These are phyloP conservation scores for Trichocladium antarcticum DNA, from an alignment of 495 filamentous ascomycete species.

Conservation along the genomic window DNA sequence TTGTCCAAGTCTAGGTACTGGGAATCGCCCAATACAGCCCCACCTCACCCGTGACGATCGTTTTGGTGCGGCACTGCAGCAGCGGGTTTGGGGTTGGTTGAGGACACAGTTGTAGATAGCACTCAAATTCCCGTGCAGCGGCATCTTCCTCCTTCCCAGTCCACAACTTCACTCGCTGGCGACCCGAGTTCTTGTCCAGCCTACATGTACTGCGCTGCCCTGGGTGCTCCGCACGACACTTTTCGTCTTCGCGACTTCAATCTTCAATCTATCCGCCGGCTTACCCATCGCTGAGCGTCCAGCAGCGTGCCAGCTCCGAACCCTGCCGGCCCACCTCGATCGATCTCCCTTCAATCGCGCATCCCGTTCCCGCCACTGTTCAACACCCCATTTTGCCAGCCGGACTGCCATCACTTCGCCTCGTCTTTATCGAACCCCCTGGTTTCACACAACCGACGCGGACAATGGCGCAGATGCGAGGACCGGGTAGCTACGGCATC, in stretches of 20 bases:
- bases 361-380: not conserved
- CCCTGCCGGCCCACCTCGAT: not conserved
- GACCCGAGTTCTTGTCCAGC: slow-evolving; percentile 1
- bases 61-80: slow-evolving; percentile 1
- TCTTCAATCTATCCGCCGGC: not conserved
- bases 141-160: not conserved
- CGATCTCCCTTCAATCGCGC: not conserved
- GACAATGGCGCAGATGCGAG: slow-evolving; percentile 88
- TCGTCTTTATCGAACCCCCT: not conserved
- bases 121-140: slow-evolving; percentile 9
- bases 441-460: not conserved
- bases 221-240: not conserved
- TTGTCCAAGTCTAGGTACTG: not conserved
- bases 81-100: slow-evolving; percentile 14
- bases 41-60: slow-evolving; percentile 8
- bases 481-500: slow-evolving; percentile 91
- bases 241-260: not conserved
- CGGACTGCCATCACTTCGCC: slow-evolving; percentile 14
- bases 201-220: not conserved
- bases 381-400: slow-evolving; percentile 16
- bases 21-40: slow-evolving; percentile 9
- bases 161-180: slow-evolving; percentile 5
- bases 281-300: not conserved
- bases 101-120: slow-evolving; percentile 28
- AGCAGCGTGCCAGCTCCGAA: not conserved